A percentile compares a stretch with the other conserved stretches of the same genome.
Conservation (phyloP, 805 yeast species). For the Wickerhamomyces bovis region DNA sequence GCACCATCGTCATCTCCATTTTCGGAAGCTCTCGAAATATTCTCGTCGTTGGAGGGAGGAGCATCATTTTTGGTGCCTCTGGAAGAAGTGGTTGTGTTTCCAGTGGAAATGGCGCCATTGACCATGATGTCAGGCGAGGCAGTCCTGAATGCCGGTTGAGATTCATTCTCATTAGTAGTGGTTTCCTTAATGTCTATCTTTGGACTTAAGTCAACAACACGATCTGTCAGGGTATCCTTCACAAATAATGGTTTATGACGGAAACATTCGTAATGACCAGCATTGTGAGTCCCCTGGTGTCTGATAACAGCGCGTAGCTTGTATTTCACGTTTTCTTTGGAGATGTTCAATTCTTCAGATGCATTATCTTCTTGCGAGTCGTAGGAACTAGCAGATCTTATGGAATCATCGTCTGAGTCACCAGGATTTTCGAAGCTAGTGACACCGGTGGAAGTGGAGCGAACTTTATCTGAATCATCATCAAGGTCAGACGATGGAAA, state of each 20-base stretch:
- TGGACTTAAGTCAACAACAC: conserved; percentile 27
- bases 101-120: background rate
- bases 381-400: conserved; percentile 11
- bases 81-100: background rate
- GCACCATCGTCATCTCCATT: conserved; percentile 15
- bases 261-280: conserved; percentile 89
- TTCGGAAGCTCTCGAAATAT: conserved; percentile 14
- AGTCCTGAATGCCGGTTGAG: background rate
- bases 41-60: conserved; percentile 4
- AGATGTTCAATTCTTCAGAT: conserved; percentile 18
- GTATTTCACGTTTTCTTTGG: conserved; percentile 39
- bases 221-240: conserved; percentile 22
- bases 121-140: background rate
- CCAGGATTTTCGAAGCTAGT: conserved; percentile 12
- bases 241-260: conserved; percentile 61
- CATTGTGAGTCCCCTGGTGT: conserved; percentile 83
- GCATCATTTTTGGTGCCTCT: background rate
- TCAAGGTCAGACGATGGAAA: conserved; percentile 14
- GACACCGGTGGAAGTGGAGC: conserved; percentile 2
- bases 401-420: conserved; percentile 16
- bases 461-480: conserved; percentile 7
- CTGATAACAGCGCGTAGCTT: conserved; percentile 66
- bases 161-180: background rate
- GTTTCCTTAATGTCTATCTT: conserved; percentile 14
- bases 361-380: conserved; percentile 21